Percentiles rank a stretch among this genome's conserved stretches.
Evolutionary conservation across 2,329 filamentous ascomycete species (phyloP).

Genomic region (Venturia carpophila): DNA sequence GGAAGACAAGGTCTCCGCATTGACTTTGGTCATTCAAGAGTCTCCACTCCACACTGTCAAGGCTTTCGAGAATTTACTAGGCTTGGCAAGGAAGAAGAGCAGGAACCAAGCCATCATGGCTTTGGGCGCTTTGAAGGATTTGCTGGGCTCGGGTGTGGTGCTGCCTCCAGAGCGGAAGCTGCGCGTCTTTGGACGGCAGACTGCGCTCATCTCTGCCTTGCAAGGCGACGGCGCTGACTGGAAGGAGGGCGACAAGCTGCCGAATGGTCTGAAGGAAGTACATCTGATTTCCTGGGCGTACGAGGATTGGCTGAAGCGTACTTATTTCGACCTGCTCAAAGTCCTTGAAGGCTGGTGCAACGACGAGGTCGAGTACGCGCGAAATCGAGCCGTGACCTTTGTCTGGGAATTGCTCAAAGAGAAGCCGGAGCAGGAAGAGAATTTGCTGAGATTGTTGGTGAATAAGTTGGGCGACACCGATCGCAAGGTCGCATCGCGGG

Average conservation of each 20-base stretch:
- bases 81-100: constrained; percentile 83
- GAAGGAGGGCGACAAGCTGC: constrained; percentile 62
- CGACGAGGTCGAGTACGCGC: constrained; percentile 90
- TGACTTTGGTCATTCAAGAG: constrained; percentile 91
- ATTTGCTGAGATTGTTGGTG: constrained; percentile 79
- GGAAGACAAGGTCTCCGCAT: constrained; percentile 90
- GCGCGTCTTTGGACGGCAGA: constrained; percentile 70
- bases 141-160: constrained; percentile 81
- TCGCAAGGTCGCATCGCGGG: constrained; percentile 88
- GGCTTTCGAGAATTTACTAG: constrained; percentile 76
- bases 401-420: constrained; percentile 87
- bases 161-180: constrained; percentile 77
- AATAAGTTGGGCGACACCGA: constrained; percentile 96
- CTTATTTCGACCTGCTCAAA: constrained; percentile 89
- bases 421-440: constrained; percentile 95
- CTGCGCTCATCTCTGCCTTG: constrained; percentile 63
- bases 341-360: constrained; percentile 87
- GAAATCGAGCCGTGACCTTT: constrained; percentile 79
- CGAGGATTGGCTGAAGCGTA: constrained; percentile 90
- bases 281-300: constrained; percentile 86
- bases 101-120: constrained; percentile 87
- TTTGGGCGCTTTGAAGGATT: constrained; percentile 86
- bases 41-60: constrained; percentile 90
- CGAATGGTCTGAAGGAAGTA: constrained; percentile 61
- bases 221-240: constrained; percentile 41